Percentiles rank a stretch among this genome's conserved stretches.
phyloP scores from a whole-genome alignment of 768 basidiomycete genomes.

The Tulasnella sp. region DNA sequence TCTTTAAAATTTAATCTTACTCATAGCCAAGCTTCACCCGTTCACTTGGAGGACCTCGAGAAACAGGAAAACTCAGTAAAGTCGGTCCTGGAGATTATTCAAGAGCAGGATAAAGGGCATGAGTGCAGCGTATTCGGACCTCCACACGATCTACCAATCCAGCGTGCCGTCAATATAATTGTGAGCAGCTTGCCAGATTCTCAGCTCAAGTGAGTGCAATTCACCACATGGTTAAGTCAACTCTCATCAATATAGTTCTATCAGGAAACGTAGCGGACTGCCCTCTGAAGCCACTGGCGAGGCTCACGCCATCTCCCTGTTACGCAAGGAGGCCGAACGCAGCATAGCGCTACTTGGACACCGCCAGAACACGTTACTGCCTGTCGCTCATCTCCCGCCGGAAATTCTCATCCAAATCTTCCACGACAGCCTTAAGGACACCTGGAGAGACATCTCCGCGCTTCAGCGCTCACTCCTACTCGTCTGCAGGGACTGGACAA shows the following conservation, averaged over 20 bases:
- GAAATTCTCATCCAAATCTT: not conserved
- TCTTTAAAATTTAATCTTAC: too few relatives aligned
- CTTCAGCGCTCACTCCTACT: not conserved
- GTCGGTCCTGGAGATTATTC: not conserved
- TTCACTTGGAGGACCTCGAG: not conserved
- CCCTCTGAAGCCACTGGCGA: not conserved
- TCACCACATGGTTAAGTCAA: too few relatives aligned
- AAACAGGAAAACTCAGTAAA: not conserved
- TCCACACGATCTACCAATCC: not conserved
- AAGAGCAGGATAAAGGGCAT: not conserved
- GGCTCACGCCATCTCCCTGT: not conserved
- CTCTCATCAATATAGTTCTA: too few relatives aligned
- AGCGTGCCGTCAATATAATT: not conserved
- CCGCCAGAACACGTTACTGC: not conserved
- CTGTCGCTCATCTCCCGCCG: not conserved
- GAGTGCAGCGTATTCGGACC: not conserved
- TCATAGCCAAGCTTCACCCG: not conserved
- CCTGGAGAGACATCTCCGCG: not conserved
- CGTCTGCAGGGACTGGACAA: not conserved
- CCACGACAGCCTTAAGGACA: not conserved
- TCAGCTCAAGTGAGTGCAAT: not conserved
- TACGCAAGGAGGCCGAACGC: not conserved
- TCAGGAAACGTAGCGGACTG: accelerated
- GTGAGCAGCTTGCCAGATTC: not conserved
- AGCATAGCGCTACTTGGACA: not conserved